Conservation (phyloP, 306 rosid genomes). For the Vicia sativa region DNA sequence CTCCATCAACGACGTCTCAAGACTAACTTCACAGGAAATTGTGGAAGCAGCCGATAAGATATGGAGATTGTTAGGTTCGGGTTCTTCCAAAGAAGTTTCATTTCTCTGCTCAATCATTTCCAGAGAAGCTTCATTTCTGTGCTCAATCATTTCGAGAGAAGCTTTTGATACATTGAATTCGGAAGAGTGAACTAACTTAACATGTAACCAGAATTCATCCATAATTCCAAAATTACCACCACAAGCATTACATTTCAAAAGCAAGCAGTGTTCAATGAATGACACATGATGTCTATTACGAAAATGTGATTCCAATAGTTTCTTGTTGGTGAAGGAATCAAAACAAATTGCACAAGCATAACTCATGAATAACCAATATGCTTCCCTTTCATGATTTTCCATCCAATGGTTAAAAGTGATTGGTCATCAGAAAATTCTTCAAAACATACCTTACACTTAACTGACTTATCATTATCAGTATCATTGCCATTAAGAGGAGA, state of each 20-base stretch:
- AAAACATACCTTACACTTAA: conserved; percentile 70
- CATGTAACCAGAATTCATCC: conserved; percentile 80
- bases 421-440: conserved; percentile 61
- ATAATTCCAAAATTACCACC: conserved; percentile 75
- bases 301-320: conserved; percentile 73
- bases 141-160: conserved; percentile 52
- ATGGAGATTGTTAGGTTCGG: conserved; percentile 65
- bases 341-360: conserved; percentile 88
- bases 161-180: conserved; percentile 57
- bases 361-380: conserved; percentile 82
- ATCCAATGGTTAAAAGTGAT: conserved; percentile 80
- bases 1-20: conserved; percentile 59
- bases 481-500: conserved; percentile 6
- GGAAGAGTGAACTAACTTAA: conserved; percentile 59
- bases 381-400: conserved; percentile 82
- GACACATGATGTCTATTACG: conserved; percentile 76
- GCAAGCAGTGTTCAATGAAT: conserved; percentile 84
- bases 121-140: conserved; percentile 48
- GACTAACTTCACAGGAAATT: conserved; percentile 70
- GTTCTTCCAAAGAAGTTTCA: conserved; percentile 56
- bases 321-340: conserved; percentile 74
- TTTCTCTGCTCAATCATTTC: conserved; percentile 47
- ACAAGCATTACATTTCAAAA: conserved; percentile 85
- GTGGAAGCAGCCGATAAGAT: conserved; percentile 64
- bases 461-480: conserved; percentile 46